These are phyloP conservation scores for Leucosporidium yakuticum DNA, from an alignment of 768 basidiomycete genomes.

Conservation along the genomic window DNA sequence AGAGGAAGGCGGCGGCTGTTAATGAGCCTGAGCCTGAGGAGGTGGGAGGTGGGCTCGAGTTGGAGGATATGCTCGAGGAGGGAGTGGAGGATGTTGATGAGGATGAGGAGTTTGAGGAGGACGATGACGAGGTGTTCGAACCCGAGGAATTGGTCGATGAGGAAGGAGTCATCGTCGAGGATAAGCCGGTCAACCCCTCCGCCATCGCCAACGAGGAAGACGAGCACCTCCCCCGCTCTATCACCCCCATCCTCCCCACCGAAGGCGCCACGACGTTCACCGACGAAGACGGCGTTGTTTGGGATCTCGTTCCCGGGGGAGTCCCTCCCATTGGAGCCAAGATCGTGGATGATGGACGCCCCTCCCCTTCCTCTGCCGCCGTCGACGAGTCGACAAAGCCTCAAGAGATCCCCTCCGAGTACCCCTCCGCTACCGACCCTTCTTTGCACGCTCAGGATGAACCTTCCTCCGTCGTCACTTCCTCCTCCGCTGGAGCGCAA, in stretches of 20 bases:
- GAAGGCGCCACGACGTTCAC: too few relatives aligned
- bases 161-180: constrained; percentile 1
- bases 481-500: too few relatives aligned
- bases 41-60: constrained; percentile 1
- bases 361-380: too few relatives aligned
- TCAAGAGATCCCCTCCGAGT: too few relatives aligned
- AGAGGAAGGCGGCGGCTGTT: background rate
- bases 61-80: background rate
- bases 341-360: too few relatives aligned
- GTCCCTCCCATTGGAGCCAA: background rate
- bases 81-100: background rate
- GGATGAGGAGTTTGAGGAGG: background rate
- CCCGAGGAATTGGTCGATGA: background rate
- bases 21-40: background rate
- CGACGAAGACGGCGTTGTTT: background rate
- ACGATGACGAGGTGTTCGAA: background rate
- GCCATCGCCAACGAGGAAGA: too few relatives aligned
- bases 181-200: too few relatives aligned
- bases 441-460: too few relatives aligned
- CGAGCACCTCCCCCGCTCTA: too few relatives aligned
- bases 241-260: background rate
- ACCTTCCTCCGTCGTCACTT: too few relatives aligned
- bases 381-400: too few relatives aligned
- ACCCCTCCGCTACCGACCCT: too few relatives aligned
- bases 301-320: background rate